A percentile compares a stretch with the other conserved stretches of the same genome.
Conservation (phyloP, 2,329 filamentous ascomycete genomes). For the Penicillium freii region DNA sequence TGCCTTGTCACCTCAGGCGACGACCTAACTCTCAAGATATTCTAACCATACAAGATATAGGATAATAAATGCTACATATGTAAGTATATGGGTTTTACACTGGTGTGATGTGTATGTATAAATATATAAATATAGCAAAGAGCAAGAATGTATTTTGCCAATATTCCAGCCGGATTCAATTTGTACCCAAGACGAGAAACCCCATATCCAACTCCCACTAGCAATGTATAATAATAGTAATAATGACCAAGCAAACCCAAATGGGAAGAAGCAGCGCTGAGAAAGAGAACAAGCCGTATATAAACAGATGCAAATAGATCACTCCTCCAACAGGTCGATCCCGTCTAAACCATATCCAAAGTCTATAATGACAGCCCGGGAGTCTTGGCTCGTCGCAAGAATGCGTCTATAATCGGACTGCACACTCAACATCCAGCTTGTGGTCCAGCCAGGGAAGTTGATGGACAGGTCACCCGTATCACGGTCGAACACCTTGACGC, state of each 20-base stretch:
- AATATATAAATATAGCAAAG: background rate
- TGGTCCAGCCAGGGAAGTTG: conserved; percentile 91
- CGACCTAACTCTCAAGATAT: background rate
- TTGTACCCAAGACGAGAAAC: background rate
- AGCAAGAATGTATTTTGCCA: conserved; percentile 10
- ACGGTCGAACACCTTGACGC: conserved; percentile 92
- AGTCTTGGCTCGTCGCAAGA: conserved; percentile 91
- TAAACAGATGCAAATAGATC: conserved; percentile 14
- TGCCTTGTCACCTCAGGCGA: background rate
- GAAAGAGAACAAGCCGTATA: conserved; percentile 12
- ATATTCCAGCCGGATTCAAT: background rate
- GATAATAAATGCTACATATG: background rate
- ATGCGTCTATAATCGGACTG: conserved; percentile 95
- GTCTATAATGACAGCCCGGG: conserved; percentile 88
- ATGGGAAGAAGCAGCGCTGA: conserved; percentile 15
- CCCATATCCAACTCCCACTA: background rate
- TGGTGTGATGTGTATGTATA: conserved; percentile 3
- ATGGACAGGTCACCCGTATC: conserved; percentile 73
- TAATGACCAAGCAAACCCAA: background rate
- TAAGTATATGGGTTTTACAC: background rate
- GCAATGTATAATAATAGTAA: conserved; percentile 2
- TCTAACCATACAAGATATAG: background rate
- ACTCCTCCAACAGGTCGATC: conserved; percentile 51
- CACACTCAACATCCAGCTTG: conserved; percentile 92
- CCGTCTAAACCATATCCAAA: conserved; percentile 67